Conservation (phyloP, 2,329 filamentous ascomycete species). For the Tolypocladium ovalisporum region DNA sequence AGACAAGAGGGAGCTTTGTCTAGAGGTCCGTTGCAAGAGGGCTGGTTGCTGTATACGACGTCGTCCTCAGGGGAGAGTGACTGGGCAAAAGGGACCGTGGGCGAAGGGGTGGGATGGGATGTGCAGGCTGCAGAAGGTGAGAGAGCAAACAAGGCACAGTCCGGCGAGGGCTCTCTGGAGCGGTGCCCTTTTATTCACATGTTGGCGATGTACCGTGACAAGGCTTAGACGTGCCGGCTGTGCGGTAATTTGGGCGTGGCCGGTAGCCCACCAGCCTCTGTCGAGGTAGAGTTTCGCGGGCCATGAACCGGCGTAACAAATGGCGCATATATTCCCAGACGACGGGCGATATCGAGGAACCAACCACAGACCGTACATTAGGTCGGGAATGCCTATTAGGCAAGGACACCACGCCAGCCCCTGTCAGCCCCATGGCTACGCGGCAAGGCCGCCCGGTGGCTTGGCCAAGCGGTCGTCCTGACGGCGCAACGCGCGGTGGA, state of each 20-base stretch:
- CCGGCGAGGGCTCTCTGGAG: neutral
- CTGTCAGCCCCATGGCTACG: neutral
- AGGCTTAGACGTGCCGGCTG: neutral
- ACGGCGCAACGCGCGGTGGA: neutral
- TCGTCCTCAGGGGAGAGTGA: no score
- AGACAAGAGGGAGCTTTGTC: neutral
- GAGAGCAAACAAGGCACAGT: neutral
- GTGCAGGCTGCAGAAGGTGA: neutral
- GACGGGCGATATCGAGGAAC: neutral
- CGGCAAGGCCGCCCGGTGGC: neutral
- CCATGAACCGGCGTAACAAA: slow-evolving; percentile 1
- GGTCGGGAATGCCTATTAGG: neutral
- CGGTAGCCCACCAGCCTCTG: neutral
- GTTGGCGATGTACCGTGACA: neutral
- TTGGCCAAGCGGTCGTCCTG: neutral
- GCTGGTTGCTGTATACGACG: neutral
- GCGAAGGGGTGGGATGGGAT: neutral
- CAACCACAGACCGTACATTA: neutral
- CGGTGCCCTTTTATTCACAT: neutral
- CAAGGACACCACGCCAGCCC: neutral
- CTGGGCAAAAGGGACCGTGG: no score
- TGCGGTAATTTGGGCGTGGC: neutral
- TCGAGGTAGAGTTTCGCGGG: neutral
- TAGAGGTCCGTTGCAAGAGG: neutral
- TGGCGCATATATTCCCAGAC: neutral